These are phyloP conservation scores for Cercospora janseana DNA, from an alignment of 2,329 filamentous ascomycete species.

Conservation along the genomic window DNA sequence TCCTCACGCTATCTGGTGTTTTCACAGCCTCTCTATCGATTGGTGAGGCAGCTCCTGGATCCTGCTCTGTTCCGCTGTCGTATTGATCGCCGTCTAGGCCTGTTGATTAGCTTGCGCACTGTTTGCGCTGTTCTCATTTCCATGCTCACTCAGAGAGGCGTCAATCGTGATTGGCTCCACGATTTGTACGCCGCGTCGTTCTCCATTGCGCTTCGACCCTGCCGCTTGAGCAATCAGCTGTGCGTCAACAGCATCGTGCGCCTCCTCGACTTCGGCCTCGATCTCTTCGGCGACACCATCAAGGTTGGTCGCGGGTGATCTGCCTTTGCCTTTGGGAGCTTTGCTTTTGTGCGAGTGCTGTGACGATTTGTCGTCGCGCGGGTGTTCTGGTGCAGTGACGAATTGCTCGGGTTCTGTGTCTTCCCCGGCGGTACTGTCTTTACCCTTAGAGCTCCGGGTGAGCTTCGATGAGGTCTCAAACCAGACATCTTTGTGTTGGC, in stretches of 20 bases:
- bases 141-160: constrained; percentile 22
- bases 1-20: constrained; percentile 23
- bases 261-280: constrained; percentile 15
- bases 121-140: constrained; percentile 17
- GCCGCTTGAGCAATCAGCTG: constrained; percentile 14
- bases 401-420: constrained; percentile 23
- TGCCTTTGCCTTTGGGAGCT: constrained; percentile 22
- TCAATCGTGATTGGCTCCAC: constrained; percentile 24
- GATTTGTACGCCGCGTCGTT: constrained; percentile 26
- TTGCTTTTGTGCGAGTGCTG: constrained; percentile 15
- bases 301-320: constrained; percentile 17
- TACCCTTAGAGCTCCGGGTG: constrained; percentile 19
- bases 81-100: constrained; percentile 22
- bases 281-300: constrained; percentile 24
- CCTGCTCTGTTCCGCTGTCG: constrained; percentile 17
- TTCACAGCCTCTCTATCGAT: constrained; percentile 26
- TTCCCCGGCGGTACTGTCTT: constrained; percentile 16
- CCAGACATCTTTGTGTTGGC: constrained; percentile 22
- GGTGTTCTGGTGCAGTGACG: constrained; percentile 20
- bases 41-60: constrained; percentile 15
- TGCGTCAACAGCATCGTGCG: constrained; percentile 11
- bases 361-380: constrained; percentile 7
- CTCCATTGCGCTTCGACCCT: constrained; percentile 15
- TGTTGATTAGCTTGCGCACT: constrained; percentile 21
- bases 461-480: constrained; percentile 22